A percentile compares a stretch with the other conserved stretches of the same genome.
phyloP scores from a whole-genome alignment of 2,329 filamentous ascomycete species.

The Diaporthe australafricana region DNA sequence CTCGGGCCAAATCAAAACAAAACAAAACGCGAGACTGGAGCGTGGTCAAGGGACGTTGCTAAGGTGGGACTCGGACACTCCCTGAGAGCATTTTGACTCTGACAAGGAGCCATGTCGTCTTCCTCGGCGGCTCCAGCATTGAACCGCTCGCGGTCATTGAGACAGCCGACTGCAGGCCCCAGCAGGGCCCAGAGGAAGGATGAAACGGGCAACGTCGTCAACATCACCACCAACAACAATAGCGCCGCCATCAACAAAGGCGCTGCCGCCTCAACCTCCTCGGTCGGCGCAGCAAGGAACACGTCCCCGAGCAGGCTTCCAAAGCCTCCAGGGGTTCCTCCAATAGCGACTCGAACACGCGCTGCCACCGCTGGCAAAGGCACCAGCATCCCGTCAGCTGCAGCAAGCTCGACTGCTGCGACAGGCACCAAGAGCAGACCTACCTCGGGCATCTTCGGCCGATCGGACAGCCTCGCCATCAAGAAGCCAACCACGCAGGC shows the following conservation, averaged over 20 bases:
- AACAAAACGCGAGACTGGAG: constrained; percentile 1
- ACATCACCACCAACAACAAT: constrained; percentile 12
- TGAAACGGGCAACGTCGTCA: constrained; percentile 2
- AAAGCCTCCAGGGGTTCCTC: constrained; percentile 54
- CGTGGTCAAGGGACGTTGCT: constrained; percentile 12
- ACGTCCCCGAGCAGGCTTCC: constrained; percentile 63
- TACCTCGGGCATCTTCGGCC: constrained; percentile 41
- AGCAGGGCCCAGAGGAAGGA: constrained; percentile 26
- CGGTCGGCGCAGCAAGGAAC: constrained; percentile 42
- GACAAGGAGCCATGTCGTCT: constrained; percentile 30
- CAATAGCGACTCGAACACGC: constrained; percentile 41
- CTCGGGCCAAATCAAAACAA: constrained; percentile 3
- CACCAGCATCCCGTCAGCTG: not conserved
- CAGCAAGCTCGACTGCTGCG: not conserved
- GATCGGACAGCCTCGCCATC: constrained; percentile 33
- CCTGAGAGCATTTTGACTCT: not conserved
- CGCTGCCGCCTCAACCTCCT: not conserved
- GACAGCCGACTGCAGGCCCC: constrained; percentile 34
- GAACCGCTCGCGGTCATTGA: constrained; percentile 34
- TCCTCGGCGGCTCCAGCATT: constrained; percentile 30
- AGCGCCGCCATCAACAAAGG: not conserved
- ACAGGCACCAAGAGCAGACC: constrained; percentile 37
- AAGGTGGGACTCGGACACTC: constrained; percentile 8
- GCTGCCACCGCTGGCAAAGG: constrained; percentile 12
- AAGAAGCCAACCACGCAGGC: constrained; percentile 42